Conservation (phyloP, 2,329 filamentous ascomycete genomes). For the Stagonosporopsis chrysanthemi region DNA sequence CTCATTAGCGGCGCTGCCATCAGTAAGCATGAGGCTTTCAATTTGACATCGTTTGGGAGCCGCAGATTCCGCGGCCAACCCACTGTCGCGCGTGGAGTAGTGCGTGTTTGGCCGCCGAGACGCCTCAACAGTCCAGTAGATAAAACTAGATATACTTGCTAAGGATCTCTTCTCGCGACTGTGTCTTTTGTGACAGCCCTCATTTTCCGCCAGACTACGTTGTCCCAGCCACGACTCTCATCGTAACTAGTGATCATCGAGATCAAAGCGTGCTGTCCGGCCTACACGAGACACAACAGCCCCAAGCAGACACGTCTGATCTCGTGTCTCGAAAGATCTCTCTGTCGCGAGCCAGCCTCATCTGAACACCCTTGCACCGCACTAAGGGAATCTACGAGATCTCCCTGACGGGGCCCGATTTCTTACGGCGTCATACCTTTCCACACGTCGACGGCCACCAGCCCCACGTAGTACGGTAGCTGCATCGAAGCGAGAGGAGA, state of each 20-base stretch:
- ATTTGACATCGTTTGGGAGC: constrained; percentile 23
- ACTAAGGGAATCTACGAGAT: constrained; percentile 32
- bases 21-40: constrained; percentile 16
- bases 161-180: neutral
- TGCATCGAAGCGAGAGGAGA: constrained; percentile 11
- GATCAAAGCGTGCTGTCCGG: neutral
- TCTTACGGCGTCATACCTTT: constrained; percentile 37
- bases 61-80: constrained; percentile 29
- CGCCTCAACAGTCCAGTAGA: constrained; percentile 15
- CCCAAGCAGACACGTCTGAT: constrained; percentile 5
- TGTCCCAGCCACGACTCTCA: neutral
- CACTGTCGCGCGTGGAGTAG: constrained; percentile 31
- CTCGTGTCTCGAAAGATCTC: constrained; percentile 6
- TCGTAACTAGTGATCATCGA: neutral
- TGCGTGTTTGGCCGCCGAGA: constrained; percentile 20
- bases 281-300: constrained; percentile 1
- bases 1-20: constrained; percentile 26
- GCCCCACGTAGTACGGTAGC: constrained; percentile 27
- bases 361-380: constrained; percentile 28
- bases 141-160: constrained; percentile 15
- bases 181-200: neutral
- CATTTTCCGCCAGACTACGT: neutral
- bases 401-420: constrained; percentile 32
- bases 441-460: constrained; percentile 22
- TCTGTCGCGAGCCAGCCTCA: constrained; percentile 10